Percentiles rank a stretch among this genome's conserved stretches.
Evolutionary conservation across 2,329 filamentous ascomycete species (phyloP).

Genomic region (Drechmeria coniospora): DNA sequence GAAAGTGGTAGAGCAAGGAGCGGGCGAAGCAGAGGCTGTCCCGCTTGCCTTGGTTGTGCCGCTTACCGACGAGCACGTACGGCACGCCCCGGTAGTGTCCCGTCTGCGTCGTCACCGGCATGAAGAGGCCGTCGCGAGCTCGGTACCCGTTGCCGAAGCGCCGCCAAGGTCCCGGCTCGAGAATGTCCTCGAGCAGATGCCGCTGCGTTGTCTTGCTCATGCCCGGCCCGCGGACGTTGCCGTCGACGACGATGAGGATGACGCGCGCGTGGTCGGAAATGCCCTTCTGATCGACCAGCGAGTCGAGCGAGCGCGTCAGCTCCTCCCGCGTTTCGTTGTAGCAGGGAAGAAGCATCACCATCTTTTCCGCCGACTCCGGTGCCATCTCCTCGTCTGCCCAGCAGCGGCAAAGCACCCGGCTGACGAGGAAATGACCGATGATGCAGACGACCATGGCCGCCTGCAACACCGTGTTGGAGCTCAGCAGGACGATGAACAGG

Average conservation of each 20-base stretch:
- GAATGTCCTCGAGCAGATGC: slow-evolving; percentile 30
- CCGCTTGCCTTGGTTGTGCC: slow-evolving; percentile 33
- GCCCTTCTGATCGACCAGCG: slow-evolving; percentile 25
- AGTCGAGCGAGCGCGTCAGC: slow-evolving; percentile 27
- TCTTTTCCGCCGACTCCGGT: slow-evolving; percentile 24
- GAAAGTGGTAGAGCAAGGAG: slow-evolving; percentile 32
- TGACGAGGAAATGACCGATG: slow-evolving; percentile 15
- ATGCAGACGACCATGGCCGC: slow-evolving; percentile 26
- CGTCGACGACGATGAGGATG: slow-evolving; percentile 33
- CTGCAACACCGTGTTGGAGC: slow-evolving; percentile 28
- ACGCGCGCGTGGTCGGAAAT: slow-evolving; percentile 24
- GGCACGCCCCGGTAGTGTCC: slow-evolving; percentile 29
- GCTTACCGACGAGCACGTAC: slow-evolving; percentile 31
- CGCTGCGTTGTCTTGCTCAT: slow-evolving; percentile 32
- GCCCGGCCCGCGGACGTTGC: slow-evolving; percentile 28
- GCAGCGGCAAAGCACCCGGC: slow-evolving; percentile 14
- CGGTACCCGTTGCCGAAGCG: slow-evolving; percentile 27
- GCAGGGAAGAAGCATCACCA: slow-evolving; percentile 31
- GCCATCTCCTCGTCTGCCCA: slow-evolving; percentile 14
- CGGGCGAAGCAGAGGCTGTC: slow-evolving; percentile 33
- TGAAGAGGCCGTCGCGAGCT: slow-evolving; percentile 28
- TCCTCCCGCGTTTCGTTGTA: slow-evolving; percentile 33
- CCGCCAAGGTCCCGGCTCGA: slow-evolving; percentile 17
- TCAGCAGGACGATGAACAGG: slow-evolving; percentile 28
- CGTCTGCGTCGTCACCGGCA: slow-evolving; percentile 27